phyloP scores from a whole-genome alignment of 495 filamentous ascomycete species.

The Evernia prunastri region DNA sequence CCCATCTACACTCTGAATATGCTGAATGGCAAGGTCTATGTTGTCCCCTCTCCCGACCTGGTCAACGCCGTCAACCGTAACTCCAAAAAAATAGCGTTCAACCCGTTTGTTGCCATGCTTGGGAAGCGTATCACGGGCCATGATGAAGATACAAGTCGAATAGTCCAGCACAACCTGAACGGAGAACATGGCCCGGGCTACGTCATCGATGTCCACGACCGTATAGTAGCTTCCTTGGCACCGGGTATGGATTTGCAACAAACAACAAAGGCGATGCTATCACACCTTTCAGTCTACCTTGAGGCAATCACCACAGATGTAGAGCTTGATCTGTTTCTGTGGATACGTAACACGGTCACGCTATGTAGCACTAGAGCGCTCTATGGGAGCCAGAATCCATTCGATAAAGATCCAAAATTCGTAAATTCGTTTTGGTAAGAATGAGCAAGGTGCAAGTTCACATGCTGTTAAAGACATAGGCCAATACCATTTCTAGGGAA shows the following conservation, averaged over 20 bases:
- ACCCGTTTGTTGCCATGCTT: slow-evolving; percentile 28
- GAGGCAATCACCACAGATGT: slow-evolving; percentile 1
- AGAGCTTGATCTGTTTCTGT: slow-evolving; percentile 22
- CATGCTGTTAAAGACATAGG: slow-evolving; percentile 4
- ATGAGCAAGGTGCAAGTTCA: not conserved
- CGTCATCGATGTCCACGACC: slow-evolving; percentile 15
- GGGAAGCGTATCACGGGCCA: slow-evolving; percentile 21
- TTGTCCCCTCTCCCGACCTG: slow-evolving; percentile 39
- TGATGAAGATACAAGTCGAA: slow-evolving; percentile 6
- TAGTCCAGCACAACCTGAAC: slow-evolving; percentile 16
- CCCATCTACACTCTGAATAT: slow-evolving; percentile 42
- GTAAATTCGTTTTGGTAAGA: slow-evolving; percentile 37
- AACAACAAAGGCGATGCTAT: slow-evolving; percentile 15
- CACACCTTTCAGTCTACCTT: not conserved
- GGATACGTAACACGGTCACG: slow-evolving; percentile 41
- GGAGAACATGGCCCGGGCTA: slow-evolving; percentile 16
- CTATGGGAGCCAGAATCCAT: slow-evolving; percentile 35
- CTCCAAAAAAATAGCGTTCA: slow-evolving; percentile 38
- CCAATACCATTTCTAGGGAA: slow-evolving; percentile 27
- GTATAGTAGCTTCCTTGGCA: slow-evolving; percentile 1
- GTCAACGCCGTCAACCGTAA: slow-evolving; percentile 40
- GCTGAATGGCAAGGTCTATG: slow-evolving; percentile 39
- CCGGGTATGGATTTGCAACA: slow-evolving; percentile 11
- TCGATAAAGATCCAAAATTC: slow-evolving; percentile 27
- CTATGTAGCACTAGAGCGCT: slow-evolving; percentile 37